Evolutionary conservation across 257 asterid genomes (phyloP), one percentile per base, ranked within the genome.

Genomic region (Jacaranda mimosifolia): DNA sequence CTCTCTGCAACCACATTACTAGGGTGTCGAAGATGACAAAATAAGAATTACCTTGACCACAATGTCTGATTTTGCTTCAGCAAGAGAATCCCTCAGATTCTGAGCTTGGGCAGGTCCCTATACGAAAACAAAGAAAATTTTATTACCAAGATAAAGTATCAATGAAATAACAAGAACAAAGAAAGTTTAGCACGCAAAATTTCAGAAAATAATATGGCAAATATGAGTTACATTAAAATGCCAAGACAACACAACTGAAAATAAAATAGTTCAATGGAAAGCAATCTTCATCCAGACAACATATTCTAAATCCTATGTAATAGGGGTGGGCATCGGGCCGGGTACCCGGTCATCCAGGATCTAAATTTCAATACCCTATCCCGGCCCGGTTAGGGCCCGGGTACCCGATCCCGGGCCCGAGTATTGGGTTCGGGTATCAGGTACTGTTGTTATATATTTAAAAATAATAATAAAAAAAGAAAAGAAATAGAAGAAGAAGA

Each of bases 91-190:
- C 78, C 91, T 91, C 66, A 95, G 75, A 72, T 95, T 95, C 84
- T 95, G 99, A 75, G 99, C 99, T 84, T 95, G 99, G 48, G 99
- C 99, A 53, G 99, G 99, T 55, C 99, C 99, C 99, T 94, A 72
- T 58, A 67, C 35, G 67, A 38, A 75, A 11, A 48, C 4, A 72
- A 39, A 80, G 4, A 65, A 26, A 74, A 40, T 42, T 36, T 9
- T 32, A 10, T 63, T 45, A 39, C 64, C 57, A 46, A 36, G 59
- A 7, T 38, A 76, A 42, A 64, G 46, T 10, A 52, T 39, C 53
- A 58, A 58, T 15, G n/a, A 35, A 73, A 66, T 12, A 14, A 40
- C 48, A 58, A 38, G 8, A n/a, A 12, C 36, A 45, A 43, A 4
- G 45, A 35, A 42, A 49, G 13, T 14, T 45, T 36, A 73, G 53